Percentiles rank a stretch among this genome's conserved stretches.
phyloP scores from a whole-genome alignment of 1,139 yeast genomes.

The Kluyveromyces sp. region DNA sequence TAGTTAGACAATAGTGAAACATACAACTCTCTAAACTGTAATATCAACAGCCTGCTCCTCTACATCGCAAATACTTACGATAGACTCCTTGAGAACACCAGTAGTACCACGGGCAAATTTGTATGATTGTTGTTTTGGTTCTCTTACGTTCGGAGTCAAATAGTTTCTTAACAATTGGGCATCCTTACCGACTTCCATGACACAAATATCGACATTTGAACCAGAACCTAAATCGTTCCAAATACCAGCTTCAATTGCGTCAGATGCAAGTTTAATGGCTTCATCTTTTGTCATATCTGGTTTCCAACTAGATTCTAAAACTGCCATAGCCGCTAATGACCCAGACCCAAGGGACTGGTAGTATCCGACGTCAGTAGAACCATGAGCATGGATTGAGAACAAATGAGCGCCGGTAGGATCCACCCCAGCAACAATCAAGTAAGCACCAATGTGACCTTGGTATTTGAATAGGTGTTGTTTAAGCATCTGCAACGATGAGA shows the following conservation, averaged over 20 bases:
- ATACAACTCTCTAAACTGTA: slow-evolving; percentile 14
- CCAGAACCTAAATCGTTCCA: slow-evolving; percentile 99
- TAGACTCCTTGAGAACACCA: slow-evolving; percentile 61
- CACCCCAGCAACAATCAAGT: slow-evolving; percentile 91
- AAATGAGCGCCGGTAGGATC: slow-evolving; percentile 95
- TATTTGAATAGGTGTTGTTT: slow-evolving; percentile 94
- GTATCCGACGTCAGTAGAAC: slow-evolving; percentile 92
- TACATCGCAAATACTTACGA: slow-evolving; percentile 60
- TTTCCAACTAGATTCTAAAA: slow-evolving; percentile 81
- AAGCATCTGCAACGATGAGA: slow-evolving; percentile 84
- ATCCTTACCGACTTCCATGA: slow-evolving; percentile 86
- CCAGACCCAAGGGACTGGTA: slow-evolving; percentile 93
- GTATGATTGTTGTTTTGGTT: slow-evolving; percentile 71
- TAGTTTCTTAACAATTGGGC: slow-evolving; percentile 80
- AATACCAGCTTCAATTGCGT: slow-evolving; percentile 95
- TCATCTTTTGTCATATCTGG: slow-evolving; percentile 73
- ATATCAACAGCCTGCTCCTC: slow-evolving; percentile 51
- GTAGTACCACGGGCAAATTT: slow-evolving; percentile 90
- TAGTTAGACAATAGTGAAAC: not conserved
- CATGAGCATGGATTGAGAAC: slow-evolving; percentile 93
- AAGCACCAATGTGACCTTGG: slow-evolving; percentile 96
- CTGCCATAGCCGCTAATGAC: slow-evolving; percentile 98
- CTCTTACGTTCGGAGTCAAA: slow-evolving; percentile 84
- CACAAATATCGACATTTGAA: slow-evolving; percentile 93
- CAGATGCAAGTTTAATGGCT: slow-evolving; percentile 82